phyloP scores from a whole-genome alignment of 208 protist genomes.

The Trichomonas vaginalis region DNA sequence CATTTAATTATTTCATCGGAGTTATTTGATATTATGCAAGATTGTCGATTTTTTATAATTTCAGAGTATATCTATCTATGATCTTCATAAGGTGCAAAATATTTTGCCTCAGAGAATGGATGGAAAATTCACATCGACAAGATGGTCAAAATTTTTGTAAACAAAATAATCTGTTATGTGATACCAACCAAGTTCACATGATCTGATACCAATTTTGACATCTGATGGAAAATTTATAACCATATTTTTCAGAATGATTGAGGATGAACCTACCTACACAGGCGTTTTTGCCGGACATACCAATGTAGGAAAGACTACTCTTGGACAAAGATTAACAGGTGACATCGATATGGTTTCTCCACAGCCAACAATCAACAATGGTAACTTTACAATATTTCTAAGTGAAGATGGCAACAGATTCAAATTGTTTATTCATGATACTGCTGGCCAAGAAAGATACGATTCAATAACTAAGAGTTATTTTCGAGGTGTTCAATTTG shows the following conservation, averaged over 20 bases:
- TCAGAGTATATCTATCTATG: too few species aligned
- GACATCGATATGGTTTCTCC: background rate
- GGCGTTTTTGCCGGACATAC: background rate
- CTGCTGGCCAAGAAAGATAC: background rate
- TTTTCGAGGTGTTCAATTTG: background rate
- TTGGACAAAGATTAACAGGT: background rate
- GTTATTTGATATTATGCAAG: too few species aligned
- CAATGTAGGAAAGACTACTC: background rate
- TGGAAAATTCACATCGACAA: too few species aligned
- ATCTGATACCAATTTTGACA: too few species aligned
- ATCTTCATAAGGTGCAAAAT: too few species aligned
- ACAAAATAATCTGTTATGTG: too few species aligned
- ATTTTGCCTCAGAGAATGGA: too few species aligned
- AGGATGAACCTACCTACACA: background rate
- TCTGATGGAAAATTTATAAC: too few species aligned
- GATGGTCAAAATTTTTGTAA: too few species aligned
- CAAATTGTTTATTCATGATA: background rate
- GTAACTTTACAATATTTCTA: background rate
- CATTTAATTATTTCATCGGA: too few species aligned
- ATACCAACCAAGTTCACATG: too few species aligned
- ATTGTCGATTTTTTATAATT: too few species aligned
- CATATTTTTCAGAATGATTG: background rate
- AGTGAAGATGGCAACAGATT: background rate
- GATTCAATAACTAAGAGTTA: background rate
- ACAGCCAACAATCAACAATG: background rate